phyloP scores from a whole-genome alignment of 345 rosid species.

The Ailanthus altissimus region DNA sequence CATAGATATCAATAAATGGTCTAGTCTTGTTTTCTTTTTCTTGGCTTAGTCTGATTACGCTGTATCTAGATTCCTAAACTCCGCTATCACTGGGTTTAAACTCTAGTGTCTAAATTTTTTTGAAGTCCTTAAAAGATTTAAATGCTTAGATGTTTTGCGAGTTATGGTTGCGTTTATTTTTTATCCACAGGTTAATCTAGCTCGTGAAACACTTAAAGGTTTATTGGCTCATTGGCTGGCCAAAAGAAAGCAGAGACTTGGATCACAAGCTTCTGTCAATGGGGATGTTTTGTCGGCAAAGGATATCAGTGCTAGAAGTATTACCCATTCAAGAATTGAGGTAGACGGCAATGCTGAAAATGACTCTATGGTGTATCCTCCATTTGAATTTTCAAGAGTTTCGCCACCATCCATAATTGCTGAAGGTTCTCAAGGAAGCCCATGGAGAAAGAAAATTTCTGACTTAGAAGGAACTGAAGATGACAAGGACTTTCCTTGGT shows the following conservation, averaged over 20 bases:
- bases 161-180: constrained; percentile 18
- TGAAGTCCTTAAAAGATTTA: not conserved
- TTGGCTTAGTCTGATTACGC: not conserved
- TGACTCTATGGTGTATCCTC: constrained; percentile 85
- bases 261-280: constrained; percentile 66
- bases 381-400: constrained; percentile 78
- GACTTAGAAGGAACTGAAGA: constrained; percentile 91
- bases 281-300: constrained; percentile 69
- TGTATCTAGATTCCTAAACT: not conserved
- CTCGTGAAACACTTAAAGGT: constrained; percentile 97
- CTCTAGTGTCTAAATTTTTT: not conserved
- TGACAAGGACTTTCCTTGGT: constrained; percentile 93
- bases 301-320: constrained; percentile 59
- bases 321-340: constrained; percentile 61
- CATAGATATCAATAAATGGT: not conserved
- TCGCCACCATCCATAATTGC: constrained; percentile 93
- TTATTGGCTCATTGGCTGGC: constrained; percentile 83
- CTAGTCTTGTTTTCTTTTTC: not conserved
- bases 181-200: constrained; percentile 79
- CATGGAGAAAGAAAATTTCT: constrained; percentile 93
- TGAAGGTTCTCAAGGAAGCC: constrained; percentile 97
- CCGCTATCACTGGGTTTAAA: not conserved
- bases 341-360: constrained; percentile 69
- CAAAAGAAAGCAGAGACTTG: constrained; percentile 75
- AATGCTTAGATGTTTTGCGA: not conserved